Evolutionary conservation across 306 rosid genomes (phyloP), one percentile per base, ranked within the genome.

Genomic region (Argentina anserina): DNA sequence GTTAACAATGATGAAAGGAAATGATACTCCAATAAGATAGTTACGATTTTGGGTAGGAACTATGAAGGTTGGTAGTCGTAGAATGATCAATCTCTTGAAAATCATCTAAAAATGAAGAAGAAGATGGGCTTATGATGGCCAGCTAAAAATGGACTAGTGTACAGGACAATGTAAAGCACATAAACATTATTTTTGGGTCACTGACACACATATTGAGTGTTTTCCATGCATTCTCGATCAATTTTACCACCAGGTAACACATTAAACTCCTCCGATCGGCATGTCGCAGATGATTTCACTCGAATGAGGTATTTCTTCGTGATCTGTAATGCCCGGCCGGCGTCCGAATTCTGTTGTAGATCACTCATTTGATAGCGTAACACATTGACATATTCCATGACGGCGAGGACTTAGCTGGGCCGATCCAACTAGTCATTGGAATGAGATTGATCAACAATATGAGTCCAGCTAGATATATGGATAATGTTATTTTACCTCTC

Each of bases 11-110:
- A 17, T 60, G 76, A 4, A 13, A 43, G 46, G 34, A 29, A 41
- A 77, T 33, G 58, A 45, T 9, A 36, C 56, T 33, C 41, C 29
- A 55, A 14, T 41, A 71, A 29, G 69, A 55, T 69, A 59, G 49
- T 7, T 7, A 28, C 29, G 14, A 13, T 50, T 50, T 18, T 46
- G 7, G 69, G 36, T 60, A 53, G 25, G 66, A 52, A n/a, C n/a
- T n/a, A n/a, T n/a, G n/a, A n/a, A 47, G 6, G 26, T 61, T 62
- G 77, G 36, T 33, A n/a, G n/a, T n/a, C n/a, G n/a, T n/a, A n/a
- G n/a, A n/a, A n/a, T n/a, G n/a, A n/a, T n/a, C n/a, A n/a, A n/a
- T n/a, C n/a, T n/a, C n/a, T n/a, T n/a, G n/a, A n/a, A n/a, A n/a
- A n/a, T n/a, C n/a, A n/a, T n/a, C n/a, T n/a, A n/a, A n/a, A n/a